These are phyloP conservation scores for Wickerhamiella shivajii DNA, from an alignment of 805 yeast genomes.

Conservation along the genomic window DNA sequence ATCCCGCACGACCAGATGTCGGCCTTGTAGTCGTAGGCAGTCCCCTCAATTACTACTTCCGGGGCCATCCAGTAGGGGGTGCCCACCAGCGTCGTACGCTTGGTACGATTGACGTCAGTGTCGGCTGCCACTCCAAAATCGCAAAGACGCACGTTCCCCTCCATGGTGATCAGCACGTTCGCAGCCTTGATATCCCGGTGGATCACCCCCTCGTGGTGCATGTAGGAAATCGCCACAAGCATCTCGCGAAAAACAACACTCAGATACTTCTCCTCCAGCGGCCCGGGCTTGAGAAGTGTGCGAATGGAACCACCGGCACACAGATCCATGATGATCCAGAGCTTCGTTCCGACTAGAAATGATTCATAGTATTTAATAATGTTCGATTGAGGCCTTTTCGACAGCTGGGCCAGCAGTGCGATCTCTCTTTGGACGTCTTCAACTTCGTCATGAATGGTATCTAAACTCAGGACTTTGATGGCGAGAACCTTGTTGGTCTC, in stretches of 20 bases:
- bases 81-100: constrained; percentile 83
- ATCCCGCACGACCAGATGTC: constrained; percentile 97
- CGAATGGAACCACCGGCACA: constrained; percentile 95
- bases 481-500: constrained; percentile 71
- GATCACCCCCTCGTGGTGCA: constrained; percentile 81
- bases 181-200: constrained; percentile 97
- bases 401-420: constrained; percentile 67
- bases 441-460: constrained; percentile 87
- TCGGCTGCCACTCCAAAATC: constrained; percentile 99
- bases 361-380: constrained; percentile 89
- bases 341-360: constrained; percentile 68
- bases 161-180: constrained; percentile 74
- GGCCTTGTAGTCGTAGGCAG: constrained; percentile 49
- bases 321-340: constrained; percentile 96
- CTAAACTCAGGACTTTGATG: constrained; percentile 80
- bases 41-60: constrained; percentile 32
- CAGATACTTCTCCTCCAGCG: constrained; percentile 68
- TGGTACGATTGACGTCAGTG: constrained; percentile 53
- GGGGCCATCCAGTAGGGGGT: constrained; percentile 47
- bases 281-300: constrained; percentile 73
- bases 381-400: constrained; percentile 58
- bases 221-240: constrained; percentile 58
- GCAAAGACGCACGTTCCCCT: constrained; percentile 81
- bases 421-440: constrained; percentile 89
- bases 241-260: constrained; percentile 78